Percentiles rank a stretch among this genome's conserved stretches.
Conservation (phyloP, 2,329 filamentous ascomycete species). For the Colletotrichum sp. region DNA sequence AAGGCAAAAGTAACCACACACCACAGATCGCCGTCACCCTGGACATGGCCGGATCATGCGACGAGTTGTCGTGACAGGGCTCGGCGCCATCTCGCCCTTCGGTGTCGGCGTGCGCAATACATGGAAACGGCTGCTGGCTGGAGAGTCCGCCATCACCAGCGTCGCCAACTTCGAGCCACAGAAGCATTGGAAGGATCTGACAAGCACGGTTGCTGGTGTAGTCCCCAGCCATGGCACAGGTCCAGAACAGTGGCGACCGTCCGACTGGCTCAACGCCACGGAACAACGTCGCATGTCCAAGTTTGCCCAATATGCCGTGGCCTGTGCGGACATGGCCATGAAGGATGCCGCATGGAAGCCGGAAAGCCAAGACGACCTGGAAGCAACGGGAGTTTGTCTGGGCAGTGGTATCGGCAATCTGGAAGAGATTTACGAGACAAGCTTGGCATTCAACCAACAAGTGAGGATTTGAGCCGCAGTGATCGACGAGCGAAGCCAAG, state of each 20-base stretch:
- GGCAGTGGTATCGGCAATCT: slow-evolving; percentile 96
- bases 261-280: slow-evolving; percentile 57
- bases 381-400: slow-evolving; percentile 87
- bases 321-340: slow-evolving; percentile 85
- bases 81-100: slow-evolving; percentile 83
- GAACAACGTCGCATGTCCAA: slow-evolving; percentile 82
- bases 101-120: slow-evolving; percentile 79
- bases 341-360: slow-evolving; percentile 81
- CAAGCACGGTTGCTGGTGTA: slow-evolving; percentile 84
- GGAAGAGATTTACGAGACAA: slow-evolving; percentile 87
- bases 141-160: slow-evolving; percentile 81
- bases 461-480: slow-evolving; percentile 51
- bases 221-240: slow-evolving; percentile 62
- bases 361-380: slow-evolving; percentile 62
- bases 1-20: neutral
- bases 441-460: slow-evolving; percentile 74
- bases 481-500: slow-evolving; percentile 7
- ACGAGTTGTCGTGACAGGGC: slow-evolving; percentile 83
- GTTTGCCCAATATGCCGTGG: slow-evolving; percentile 91
- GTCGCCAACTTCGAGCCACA: slow-evolving; percentile 64
- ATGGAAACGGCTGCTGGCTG: slow-evolving; percentile 82
- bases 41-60: slow-evolving; percentile 59
- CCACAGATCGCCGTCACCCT: neutral
- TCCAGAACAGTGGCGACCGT: slow-evolving; percentile 52
- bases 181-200: slow-evolving; percentile 71